These are phyloP conservation scores for Thalassiosira hispida DNA, from an alignment of 352 stramenopile genomes.

Conservation along the genomic window DNA sequence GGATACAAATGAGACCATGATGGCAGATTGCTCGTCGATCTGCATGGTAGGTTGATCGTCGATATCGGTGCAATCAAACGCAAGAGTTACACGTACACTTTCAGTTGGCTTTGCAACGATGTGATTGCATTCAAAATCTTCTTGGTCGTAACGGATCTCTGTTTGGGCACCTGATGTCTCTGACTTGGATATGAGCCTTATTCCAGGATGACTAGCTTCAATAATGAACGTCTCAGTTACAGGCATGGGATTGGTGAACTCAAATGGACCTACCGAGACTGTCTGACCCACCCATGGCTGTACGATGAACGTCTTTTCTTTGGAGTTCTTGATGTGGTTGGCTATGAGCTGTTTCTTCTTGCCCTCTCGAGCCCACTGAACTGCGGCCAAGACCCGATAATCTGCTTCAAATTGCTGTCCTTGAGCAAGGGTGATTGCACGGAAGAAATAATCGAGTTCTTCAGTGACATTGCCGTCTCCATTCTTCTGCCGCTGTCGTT, in stretches of 20 bases:
- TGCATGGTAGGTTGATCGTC: too few relatives aligned
- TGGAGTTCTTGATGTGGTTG: slow-evolving; percentile 10
- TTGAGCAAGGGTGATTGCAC: slow-evolving; percentile 22
- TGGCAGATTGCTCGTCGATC: neutral
- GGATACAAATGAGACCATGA: slow-evolving; percentile 6
- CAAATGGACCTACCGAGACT: slow-evolving; percentile 11
- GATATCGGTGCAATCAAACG: slow-evolving; percentile 14
- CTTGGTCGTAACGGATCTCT: too few relatives aligned
- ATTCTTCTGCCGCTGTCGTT: slow-evolving; percentile 1
- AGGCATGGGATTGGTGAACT: slow-evolving; percentile 12
- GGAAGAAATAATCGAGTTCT: slow-evolving; percentile 18
- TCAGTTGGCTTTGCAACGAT: neutral
- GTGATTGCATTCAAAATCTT: slow-evolving; percentile 1
- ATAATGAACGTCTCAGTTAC: slow-evolving; percentile 16
- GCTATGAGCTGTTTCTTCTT: slow-evolving; percentile 34
- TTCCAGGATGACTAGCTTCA: slow-evolving; percentile 4
- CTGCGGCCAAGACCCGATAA: slow-evolving; percentile 24
- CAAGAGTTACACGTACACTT: neutral
- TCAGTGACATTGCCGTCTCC: slow-evolving; percentile 19
- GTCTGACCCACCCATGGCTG: slow-evolving; percentile 18
- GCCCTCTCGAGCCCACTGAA: slow-evolving; percentile 39
- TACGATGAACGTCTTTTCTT: slow-evolving; percentile 10
- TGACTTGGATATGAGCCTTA: slow-evolving; percentile 10
- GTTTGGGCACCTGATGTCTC: too few relatives aligned
- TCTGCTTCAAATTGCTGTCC: slow-evolving; percentile 24